These are phyloP conservation scores for Hysterangium stoloniferum DNA, from an alignment of 768 basidiomycete species.

Conservation along the genomic window DNA sequence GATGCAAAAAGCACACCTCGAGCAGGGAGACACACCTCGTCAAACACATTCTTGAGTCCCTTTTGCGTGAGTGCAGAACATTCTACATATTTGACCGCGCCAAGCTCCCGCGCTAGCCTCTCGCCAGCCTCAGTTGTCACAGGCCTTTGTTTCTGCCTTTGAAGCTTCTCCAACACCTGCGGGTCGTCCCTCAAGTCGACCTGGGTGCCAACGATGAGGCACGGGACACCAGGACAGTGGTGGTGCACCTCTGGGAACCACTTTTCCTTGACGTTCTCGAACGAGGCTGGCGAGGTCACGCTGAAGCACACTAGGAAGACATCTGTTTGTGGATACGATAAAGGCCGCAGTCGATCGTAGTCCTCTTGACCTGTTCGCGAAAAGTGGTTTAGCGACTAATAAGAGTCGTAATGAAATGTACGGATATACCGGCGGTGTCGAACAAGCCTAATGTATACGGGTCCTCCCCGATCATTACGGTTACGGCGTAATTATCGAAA, in stretches of 20 bases:
- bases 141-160: slow-evolving; percentile 93
- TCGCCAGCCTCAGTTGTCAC: slow-evolving; percentile 86
- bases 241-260: slow-evolving; percentile 99
- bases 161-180: slow-evolving; percentile 90
- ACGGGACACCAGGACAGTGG: slow-evolving; percentile 98
- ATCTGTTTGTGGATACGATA: slow-evolving; percentile 99
- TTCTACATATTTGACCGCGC: slow-evolving; percentile 98
- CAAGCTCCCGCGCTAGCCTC: slow-evolving; percentile 91
- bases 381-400: neutral
- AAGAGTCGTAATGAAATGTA: no score
- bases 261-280: slow-evolving; percentile 99
- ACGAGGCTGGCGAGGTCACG: slow-evolving; percentile 95
- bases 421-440: slow-evolving; percentile 93
- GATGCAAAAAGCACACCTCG: neutral
- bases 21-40: slow-evolving; percentile 65
- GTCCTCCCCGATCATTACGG: slow-evolving; percentile 99
- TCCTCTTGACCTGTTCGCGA: slow-evolving; percentile 77
- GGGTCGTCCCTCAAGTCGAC: slow-evolving; percentile 92
- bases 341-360: slow-evolving; percentile 96
- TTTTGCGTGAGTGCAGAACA: slow-evolving; percentile 99
- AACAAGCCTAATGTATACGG: slow-evolving; percentile 97
- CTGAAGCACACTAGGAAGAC: slow-evolving; percentile 99
- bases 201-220: slow-evolving; percentile 98
- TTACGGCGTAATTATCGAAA: slow-evolving; percentile 97
- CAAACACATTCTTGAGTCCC: slow-evolving; percentile 99